These are phyloP conservation scores for Clavaria fumosa DNA, from an alignment of 768 basidiomycete genomes.

Conservation along the genomic window DNA sequence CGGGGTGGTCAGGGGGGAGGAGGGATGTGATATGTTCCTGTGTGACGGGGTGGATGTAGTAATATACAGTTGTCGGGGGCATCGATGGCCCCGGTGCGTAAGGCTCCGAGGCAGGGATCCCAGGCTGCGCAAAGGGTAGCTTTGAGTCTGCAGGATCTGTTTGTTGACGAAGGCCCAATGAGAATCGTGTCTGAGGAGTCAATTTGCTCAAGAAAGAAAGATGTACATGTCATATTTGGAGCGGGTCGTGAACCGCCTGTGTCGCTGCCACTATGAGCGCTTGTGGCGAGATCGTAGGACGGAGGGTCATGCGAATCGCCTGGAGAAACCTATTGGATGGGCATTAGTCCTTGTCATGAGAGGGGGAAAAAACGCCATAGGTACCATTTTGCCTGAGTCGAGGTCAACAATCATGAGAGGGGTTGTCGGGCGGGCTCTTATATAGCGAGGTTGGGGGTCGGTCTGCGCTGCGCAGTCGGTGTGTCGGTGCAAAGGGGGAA, in stretches of 20 bases:
- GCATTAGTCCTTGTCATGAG: constrained; percentile 2
- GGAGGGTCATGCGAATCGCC: constrained; percentile 23
- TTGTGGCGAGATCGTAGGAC: constrained; percentile 29
- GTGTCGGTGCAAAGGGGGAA: not conserved
- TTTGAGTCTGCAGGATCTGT: no score
- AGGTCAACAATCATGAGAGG: constrained; percentile 19
- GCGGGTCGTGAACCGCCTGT: no score
- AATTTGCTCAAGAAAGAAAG: no score
- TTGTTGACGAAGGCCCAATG: no score
- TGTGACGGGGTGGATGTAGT: constrained; percentile 51
- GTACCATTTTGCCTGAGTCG: constrained; percentile 15
- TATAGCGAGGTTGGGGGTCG: constrained; percentile 14
- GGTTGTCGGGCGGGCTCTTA: not conserved
- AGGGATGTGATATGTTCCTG: constrained; percentile 43
- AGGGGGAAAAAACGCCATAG: constrained; percentile 3
- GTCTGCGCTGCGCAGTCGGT: constrained; percentile 14
- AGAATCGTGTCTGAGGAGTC: no score
- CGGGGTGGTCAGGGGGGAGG: constrained; percentile 63
- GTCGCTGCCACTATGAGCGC: constrained; percentile 1
- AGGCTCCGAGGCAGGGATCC: no score
- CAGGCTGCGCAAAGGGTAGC: no score
- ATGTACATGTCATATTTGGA: no score
- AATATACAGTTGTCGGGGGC: constrained; percentile 39
- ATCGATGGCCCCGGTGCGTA: constrained; percentile 15
- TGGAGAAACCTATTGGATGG: not conserved